phyloP scores from a whole-genome alignment of 768 basidiomycete genomes.

The Mycena venus region DNA sequence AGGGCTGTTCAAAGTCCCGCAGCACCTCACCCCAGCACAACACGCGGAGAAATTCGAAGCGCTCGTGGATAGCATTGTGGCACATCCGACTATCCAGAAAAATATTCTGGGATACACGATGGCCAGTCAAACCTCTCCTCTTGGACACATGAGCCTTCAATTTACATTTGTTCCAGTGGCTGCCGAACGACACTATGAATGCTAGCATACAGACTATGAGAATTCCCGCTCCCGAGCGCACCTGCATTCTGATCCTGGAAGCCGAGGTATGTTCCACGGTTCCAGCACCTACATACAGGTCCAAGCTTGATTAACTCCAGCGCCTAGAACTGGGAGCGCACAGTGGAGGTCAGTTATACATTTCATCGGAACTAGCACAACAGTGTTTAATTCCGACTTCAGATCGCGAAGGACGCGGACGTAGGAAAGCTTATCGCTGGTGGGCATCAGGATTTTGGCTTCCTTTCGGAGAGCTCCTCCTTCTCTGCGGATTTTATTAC shows the following conservation, averaged over 20 bases:
- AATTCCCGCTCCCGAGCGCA: slow-evolving; percentile 1
- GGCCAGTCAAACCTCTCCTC: slow-evolving; percentile 4
- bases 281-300: neutral
- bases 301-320: neutral
- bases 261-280: slow-evolving; percentile 1
- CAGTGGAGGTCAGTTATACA: slow-evolving; percentile 6
- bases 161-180: neutral
- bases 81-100: slow-evolving; percentile 3
- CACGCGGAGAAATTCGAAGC: slow-evolving; percentile 4
- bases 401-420: slow-evolving; percentile 13
- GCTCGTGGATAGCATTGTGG: slow-evolving; percentile 2
- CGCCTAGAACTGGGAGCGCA: slow-evolving; percentile 7
- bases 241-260: neutral
- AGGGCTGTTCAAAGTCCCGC: slow-evolving; percentile 9
- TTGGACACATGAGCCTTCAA: neutral
- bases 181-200: slow-evolving; percentile 6
- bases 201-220: slow-evolving; percentile 6
- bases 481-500: slow-evolving; percentile 13
- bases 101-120: slow-evolving; percentile 6
- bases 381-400: slow-evolving; percentile 5
- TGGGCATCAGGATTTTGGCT: slow-evolving; percentile 11
- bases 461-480: slow-evolving; percentile 7
- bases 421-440: slow-evolving; percentile 7
- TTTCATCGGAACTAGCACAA: neutral
- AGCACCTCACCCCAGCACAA: slow-evolving; percentile 5